Evolutionary conservation across 805 yeast species (phyloP), one percentile per base, ranked within the genome.

Genomic region (Myxozyma neotropica): DNA sequence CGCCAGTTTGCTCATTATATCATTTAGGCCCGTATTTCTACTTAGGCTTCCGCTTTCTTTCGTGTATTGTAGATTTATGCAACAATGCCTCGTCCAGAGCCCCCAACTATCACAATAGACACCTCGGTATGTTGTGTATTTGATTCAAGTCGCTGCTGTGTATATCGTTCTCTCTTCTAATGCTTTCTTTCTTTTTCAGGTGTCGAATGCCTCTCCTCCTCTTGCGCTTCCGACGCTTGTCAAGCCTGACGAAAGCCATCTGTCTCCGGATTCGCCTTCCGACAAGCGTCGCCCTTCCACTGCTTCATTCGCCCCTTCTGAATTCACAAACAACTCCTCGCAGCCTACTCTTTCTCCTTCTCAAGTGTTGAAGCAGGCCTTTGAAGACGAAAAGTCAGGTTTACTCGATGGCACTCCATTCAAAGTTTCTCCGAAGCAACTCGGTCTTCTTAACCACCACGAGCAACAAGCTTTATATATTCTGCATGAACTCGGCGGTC

Each of bases 391-490:
- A 26, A 13, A 31, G 7, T 40, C 46, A n/a, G 59, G 52, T 15
- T 19, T 52, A 4, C 50, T 61, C 7, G 58, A 55, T 29, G 39
- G 40, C 43, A 50, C 58, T 8, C 65, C 64, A 5, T 67, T 63
- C 60, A 59, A 53, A 6, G 43, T 67, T n/a, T 43, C 64, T 27
- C 69, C 70, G 8, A 42, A 36, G 29, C 70, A 67, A 43, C 63
- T 67, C 12, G 62, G 48, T 17, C 36, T 58, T 24, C 53, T 61
- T 33, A 58, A 62, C 36, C 71, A 77, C 44, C 65, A 73, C 17
- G 79, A 74, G 59, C 77, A 78, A 24, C 75, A 75, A 52, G 73
- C 74, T 46, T 70, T 75, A 4, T 69, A 67, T 43, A 69, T 75
- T 26, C 62, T 77, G 24, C 57, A 67, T 26, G 73, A 70, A 35